Conservation (phyloP, 1,284 basidiomycete species). For the Chiua sp. region DNA sequence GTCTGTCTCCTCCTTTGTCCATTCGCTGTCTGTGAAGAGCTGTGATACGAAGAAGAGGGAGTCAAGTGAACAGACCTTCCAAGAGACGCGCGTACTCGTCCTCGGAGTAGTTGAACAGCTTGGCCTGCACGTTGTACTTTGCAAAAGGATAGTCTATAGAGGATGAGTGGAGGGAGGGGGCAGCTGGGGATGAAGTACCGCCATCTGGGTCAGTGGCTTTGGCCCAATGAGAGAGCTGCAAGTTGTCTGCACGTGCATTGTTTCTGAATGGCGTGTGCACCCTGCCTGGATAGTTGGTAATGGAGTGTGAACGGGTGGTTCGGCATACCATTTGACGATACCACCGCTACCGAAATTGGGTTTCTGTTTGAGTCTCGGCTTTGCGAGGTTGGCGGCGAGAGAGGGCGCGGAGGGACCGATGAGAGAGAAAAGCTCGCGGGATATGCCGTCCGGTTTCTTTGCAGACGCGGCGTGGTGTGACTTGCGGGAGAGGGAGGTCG, state of each 20-base stretch:
- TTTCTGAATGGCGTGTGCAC: constrained; percentile 78
- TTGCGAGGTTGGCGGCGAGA: constrained; percentile 74
- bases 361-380: constrained; percentile 88
- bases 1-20: constrained; percentile 95
- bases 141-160: constrained; percentile 74
- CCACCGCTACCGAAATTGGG: constrained; percentile 69
- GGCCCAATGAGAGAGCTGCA: constrained; percentile 73
- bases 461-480: constrained; percentile 24
- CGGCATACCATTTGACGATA: constrained; percentile 66
- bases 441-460: constrained; percentile 88
- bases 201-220: constrained; percentile 61
- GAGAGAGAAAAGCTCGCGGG: constrained; percentile 91
- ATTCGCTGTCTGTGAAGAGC: constrained; percentile 68
- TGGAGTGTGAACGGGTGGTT: neutral
- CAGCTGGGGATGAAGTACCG: constrained; percentile 46
- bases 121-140: constrained; percentile 78
- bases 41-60: constrained; percentile 4
- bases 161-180: neutral
- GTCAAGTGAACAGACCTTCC: constrained; percentile 56
- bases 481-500: constrained; percentile 16
- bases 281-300: constrained; percentile 48
- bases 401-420: constrained; percentile 93
- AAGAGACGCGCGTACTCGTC: constrained; percentile 90
- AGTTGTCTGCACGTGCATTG: constrained; percentile 59
- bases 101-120: constrained; percentile 83